Evolutionary conservation across 305 asterid species (phyloP).

Genomic region (Solanum hybrid): DNA sequence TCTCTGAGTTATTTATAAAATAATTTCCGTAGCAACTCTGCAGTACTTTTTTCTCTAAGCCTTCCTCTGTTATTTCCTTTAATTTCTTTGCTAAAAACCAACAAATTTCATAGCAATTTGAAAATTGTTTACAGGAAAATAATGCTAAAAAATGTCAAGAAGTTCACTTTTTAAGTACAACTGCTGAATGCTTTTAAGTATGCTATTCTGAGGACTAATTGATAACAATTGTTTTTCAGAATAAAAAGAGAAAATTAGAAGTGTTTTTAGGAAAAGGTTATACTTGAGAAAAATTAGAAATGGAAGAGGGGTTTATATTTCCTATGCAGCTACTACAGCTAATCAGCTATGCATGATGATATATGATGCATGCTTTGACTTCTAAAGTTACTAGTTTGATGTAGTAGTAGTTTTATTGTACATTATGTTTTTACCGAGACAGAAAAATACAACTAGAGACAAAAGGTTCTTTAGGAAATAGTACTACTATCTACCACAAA

Average conservation of each 20-base stretch:
- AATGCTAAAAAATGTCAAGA: background rate
- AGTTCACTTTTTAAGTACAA: background rate
- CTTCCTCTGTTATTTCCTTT: background rate
- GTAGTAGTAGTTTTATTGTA: background rate
- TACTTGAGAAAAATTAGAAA: background rate
- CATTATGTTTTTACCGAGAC: background rate
- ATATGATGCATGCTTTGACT: background rate
- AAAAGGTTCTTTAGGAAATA: background rate
- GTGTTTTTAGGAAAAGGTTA: background rate
- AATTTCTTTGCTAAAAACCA: background rate
- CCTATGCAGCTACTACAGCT: background rate
- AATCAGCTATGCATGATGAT: background rate
- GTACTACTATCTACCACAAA: background rate
- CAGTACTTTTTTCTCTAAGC: background rate
- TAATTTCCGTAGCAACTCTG: background rate
- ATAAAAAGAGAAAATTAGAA: background rate
- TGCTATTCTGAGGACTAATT: background rate
- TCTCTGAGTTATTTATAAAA: background rate
- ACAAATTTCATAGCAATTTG: background rate
- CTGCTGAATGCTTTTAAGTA: background rate
- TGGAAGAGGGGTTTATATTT: background rate
- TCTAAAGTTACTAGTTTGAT: background rate
- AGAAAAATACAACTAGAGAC: background rate
- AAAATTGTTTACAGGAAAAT: background rate
- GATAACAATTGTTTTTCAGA: background rate